phyloP scores from a whole-genome alignment of 2,329 filamentous ascomycete species.

The Colletotrichum zoysiae region DNA sequence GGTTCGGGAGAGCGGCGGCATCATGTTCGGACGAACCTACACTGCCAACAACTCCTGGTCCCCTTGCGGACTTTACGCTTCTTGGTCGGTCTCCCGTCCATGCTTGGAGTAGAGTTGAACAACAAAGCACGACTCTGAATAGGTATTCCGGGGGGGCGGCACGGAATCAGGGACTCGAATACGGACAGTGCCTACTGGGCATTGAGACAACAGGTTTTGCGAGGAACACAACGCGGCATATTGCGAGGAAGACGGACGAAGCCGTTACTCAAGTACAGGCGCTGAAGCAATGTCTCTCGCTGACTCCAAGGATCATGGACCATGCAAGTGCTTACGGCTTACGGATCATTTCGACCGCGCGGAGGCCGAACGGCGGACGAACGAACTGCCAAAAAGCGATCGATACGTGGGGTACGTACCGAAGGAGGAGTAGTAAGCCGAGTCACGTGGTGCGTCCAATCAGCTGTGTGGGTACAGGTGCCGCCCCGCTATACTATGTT shows the following conservation, averaged over 20 bases:
- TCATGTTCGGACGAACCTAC: constrained; percentile 53
- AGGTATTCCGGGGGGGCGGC: neutral
- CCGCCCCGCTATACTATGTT: neutral
- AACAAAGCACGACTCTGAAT: neutral
- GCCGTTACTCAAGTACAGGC: neutral
- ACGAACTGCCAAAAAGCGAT: neutral
- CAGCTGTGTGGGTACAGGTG: no score
- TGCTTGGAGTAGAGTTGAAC: neutral
- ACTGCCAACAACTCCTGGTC: constrained; percentile 71
- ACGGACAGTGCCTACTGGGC: neutral
- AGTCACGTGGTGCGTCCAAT: no score
- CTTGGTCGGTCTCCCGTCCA: constrained; percentile 45
- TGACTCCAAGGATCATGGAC: neutral
- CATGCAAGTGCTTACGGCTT: constrained; percentile 28
- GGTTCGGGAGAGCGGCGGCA: constrained; percentile 9
- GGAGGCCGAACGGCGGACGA: constrained; percentile 39
- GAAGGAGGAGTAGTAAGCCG: no score
- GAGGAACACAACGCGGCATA: neutral
- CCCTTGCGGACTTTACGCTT: constrained; percentile 64
- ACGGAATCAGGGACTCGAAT: neutral
- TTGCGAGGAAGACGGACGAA: neutral
- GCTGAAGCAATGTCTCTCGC: neutral
- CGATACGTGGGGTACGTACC: constrained; percentile 7
- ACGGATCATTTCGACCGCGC: constrained; percentile 29
- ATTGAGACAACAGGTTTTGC: no score